Evolutionary conservation across 2,329 filamentous ascomycete species (phyloP), one percentile per base, ranked within the genome.

Genomic region (Trichophyton simii): DNA sequence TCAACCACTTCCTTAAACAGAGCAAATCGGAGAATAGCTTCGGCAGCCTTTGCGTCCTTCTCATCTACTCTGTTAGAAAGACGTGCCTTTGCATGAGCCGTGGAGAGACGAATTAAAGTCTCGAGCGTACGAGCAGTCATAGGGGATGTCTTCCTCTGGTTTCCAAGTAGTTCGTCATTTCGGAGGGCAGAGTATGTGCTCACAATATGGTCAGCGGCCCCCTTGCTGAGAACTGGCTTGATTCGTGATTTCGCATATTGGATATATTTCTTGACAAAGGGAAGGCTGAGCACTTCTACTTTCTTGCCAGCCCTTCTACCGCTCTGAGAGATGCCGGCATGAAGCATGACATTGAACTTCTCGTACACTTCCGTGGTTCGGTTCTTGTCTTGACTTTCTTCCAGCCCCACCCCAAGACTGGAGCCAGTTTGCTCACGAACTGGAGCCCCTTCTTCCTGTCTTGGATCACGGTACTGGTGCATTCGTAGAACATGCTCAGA

Each of bases 201-300:
- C 42, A 91, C 86, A 69, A 99, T 95, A 65, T 95, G 89, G 67
- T 96, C 90, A 9, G 91, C 89, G 4, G 94, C 92, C 52, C 90
- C 90, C 71, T 94, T 90, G 0, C 91, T 96, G 64, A 99, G 79
- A 46, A 95, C 79, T 0, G 94, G 94, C 81, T 91, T 95, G 70
- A 96, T 83, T 71, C 94, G 82, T 41, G 84, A 88, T 78, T 99
- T 99, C 66, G 94, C 91, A 73, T 99, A 99, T 72, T 99, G 94
- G 54, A 99, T 95, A 74, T 96, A 99, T 77, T 99, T 99, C 79
- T 99, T 99, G 80, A 99, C 91, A 76, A 99, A 99, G 0, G 91
- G 89, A 63, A 99, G 96, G 76, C 89, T 95, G 60, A 99, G 79
- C 13, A 99, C 89, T 72, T 96, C 91, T 3, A 88, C 84, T 66